Evolutionary conservation across 139 green algal species (phyloP).

Genomic region (Volvox reticuliferus): DNA sequence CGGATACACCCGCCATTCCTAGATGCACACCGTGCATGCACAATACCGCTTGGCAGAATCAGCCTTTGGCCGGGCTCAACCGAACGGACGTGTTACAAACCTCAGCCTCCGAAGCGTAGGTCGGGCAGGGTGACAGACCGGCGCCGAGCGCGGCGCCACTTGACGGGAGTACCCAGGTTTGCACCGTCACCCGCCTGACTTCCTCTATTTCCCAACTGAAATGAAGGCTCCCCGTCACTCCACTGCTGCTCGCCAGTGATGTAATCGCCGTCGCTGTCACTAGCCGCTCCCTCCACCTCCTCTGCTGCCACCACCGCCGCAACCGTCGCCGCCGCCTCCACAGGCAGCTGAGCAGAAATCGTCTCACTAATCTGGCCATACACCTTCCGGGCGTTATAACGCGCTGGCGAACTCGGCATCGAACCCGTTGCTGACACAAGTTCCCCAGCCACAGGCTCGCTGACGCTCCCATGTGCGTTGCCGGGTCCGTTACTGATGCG

Average conservation of each 20-base stretch:
- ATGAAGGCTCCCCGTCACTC: neutral
- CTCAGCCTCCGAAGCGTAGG: neutral
- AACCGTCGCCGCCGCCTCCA: neutral
- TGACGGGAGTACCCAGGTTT: neutral
- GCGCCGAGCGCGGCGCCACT: neutral
- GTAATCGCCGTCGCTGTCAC: neutral
- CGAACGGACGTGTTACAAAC: neutral
- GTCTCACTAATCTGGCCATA: neutral
- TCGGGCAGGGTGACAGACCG: constrained; percentile 29
- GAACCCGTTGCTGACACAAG: neutral
- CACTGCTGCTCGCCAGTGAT: constrained; percentile 11
- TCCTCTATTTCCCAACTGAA: too few species aligned
- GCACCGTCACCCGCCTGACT: too few species aligned
- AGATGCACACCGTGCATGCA: too few species aligned
- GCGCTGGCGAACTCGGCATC: neutral
- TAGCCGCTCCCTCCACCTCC: neutral
- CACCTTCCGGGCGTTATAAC: neutral
- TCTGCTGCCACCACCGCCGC: neutral
- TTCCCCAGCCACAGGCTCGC: neutral
- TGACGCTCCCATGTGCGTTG: neutral
- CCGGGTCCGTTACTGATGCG: neutral
- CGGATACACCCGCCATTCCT: too few species aligned
- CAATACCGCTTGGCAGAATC: too few species aligned
- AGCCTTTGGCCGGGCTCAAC: too few species aligned
- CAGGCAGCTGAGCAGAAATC: neutral